Evolutionary conservation across 257 asterid genomes (phyloP).

Genomic region (Solanum tarijense): DNA sequence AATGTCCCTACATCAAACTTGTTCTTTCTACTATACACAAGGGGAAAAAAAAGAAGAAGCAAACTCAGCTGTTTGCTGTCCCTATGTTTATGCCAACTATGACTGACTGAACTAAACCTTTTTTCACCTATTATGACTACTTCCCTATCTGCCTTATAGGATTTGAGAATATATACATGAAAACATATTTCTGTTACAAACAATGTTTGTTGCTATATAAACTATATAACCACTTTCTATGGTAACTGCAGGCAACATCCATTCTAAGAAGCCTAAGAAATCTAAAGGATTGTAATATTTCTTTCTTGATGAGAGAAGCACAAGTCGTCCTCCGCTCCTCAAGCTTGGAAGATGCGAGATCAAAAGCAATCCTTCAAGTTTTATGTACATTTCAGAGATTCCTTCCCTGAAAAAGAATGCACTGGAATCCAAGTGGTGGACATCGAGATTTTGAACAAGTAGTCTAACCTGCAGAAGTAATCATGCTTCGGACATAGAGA

Average conservation of each 20-base stretch:
- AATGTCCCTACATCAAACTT: neutral
- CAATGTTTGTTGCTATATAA: neutral
- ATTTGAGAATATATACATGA: constrained; percentile 7
- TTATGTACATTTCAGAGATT: neutral
- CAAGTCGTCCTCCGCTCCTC: neutral
- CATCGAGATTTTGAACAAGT: neutral
- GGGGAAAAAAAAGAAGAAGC: neutral
- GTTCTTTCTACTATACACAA: neutral
- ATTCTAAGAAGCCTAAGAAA: neutral
- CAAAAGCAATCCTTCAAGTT: neutral
- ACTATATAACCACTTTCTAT: constrained; percentile 2
- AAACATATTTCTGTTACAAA: neutral
- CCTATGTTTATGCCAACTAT: neutral
- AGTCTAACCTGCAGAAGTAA: neutral
- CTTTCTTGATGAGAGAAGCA: neutral
- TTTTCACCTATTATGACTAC: neutral
- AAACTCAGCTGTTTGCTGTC: neutral
- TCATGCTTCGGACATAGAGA: neutral
- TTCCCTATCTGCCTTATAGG: neutral
- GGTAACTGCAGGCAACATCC: neutral
- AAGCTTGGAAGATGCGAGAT: neutral
- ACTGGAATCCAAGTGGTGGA: neutral
- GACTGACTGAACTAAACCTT: neutral
- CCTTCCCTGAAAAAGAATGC: neutral
- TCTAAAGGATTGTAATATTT: neutral